phyloP scores from a whole-genome alignment of 2,329 filamentous ascomycete genomes.

The Aureobasidium lini region DNA sequence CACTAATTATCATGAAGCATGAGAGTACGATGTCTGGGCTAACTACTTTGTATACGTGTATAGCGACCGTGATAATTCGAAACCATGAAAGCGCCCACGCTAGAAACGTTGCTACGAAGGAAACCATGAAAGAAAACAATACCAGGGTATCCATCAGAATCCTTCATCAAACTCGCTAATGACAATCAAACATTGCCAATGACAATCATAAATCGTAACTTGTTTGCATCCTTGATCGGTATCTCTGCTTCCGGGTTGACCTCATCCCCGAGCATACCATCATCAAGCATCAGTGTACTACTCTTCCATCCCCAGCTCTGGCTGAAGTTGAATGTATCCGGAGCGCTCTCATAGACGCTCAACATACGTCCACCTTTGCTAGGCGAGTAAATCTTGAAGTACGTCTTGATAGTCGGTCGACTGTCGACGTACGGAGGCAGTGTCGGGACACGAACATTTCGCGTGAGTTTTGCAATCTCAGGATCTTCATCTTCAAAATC shows the following conservation, averaged over 20 bases:
- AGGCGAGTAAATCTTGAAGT: constrained; percentile 56
- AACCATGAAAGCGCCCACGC: too few relatives aligned
- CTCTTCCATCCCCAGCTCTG: constrained; percentile 58
- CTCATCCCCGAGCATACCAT: constrained; percentile 31
- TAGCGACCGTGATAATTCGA: too few relatives aligned
- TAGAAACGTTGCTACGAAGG: too few relatives aligned
- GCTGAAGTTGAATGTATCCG: constrained; percentile 52
- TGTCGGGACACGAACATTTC: constrained; percentile 32
- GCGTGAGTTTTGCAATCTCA: constrained; percentile 18
- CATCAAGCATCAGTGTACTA: constrained; percentile 50
- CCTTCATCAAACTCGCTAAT: neutral
- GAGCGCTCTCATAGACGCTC: constrained; percentile 51
- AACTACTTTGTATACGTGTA: too few relatives aligned
- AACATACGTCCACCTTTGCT: constrained; percentile 51
- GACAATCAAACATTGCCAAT: constrained; percentile 43
- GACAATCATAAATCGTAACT: constrained; percentile 52
- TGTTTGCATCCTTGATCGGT: constrained; percentile 32
- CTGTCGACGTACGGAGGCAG: constrained; percentile 49
- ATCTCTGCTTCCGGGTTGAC: constrained; percentile 18
- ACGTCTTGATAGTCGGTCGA: constrained; percentile 51
- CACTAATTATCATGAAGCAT: too few relatives aligned
- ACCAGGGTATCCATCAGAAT: neutral
- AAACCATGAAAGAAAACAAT: neutral
- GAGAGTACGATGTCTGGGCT: too few relatives aligned
- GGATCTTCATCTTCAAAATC: constrained; percentile 14